Evolutionary conservation across 148 eudicot genomes (phyloP).

Genomic region (Dysphania ambrosioides): DNA sequence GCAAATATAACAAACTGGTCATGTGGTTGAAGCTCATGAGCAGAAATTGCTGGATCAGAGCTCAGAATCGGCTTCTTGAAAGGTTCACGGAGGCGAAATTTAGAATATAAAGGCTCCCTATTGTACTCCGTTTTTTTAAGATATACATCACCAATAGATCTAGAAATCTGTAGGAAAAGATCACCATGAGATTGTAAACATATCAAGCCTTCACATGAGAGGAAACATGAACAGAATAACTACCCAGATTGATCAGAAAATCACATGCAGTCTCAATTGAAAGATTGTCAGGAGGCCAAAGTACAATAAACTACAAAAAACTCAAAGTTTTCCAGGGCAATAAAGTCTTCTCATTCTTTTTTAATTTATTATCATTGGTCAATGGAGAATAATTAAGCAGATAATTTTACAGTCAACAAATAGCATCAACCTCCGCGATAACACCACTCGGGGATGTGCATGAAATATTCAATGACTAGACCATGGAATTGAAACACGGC

Average conservation of each 20-base stretch:
- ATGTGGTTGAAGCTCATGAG: conserved; percentile 53
- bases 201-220: background rate
- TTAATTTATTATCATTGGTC: no score
- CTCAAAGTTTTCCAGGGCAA: background rate
- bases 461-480: no score
- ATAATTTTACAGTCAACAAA: no score
- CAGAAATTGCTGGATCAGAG: conserved; percentile 61
- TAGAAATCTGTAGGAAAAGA: conserved; percentile 41
- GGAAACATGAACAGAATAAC: background rate
- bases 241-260: background rate
- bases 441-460: no score
- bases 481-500: no score
- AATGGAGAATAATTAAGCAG: no score
- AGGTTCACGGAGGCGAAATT: conserved; percentile 73
- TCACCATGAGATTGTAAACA: background rate
- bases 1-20: conserved; percentile 86
- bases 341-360: background rate
- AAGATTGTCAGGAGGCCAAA: background rate
- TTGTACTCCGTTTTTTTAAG: conserved; percentile 71
- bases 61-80: conserved; percentile 61
- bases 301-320: background rate
- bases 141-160: conserved; percentile 79
- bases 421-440: no score
- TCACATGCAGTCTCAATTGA: background rate
- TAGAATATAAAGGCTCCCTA: conserved; percentile 66